These are phyloP conservation scores for Chlorophyllum brunneum DNA, from an alignment of 768 basidiomycete genomes.

Conservation along the genomic window DNA sequence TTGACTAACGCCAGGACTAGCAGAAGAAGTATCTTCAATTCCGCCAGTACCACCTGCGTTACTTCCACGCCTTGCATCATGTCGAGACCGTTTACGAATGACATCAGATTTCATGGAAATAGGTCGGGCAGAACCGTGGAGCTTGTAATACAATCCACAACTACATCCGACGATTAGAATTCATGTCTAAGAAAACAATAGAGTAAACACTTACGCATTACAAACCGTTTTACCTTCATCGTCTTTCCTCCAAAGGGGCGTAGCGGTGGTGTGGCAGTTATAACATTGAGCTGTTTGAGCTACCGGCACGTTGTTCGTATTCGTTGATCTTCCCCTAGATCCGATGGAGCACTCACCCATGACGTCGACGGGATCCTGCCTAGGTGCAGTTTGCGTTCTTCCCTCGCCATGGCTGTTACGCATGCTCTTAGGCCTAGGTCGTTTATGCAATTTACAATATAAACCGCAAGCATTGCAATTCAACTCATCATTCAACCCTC, in stretches of 20 bases:
- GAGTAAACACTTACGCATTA: constrained; percentile 65
- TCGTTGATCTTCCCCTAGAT: constrained; percentile 11
- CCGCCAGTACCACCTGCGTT: constrained; percentile 24
- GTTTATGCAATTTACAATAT: constrained; percentile 89
- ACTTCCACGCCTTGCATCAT: constrained; percentile 69
- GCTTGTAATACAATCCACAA: constrained; percentile 81
- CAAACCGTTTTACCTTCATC: constrained; percentile 90
- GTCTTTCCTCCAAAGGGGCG: constrained; percentile 87
- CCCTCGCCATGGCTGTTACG: constrained; percentile 72
- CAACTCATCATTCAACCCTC: constrained; percentile 82
- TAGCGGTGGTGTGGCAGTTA: constrained; percentile 87
- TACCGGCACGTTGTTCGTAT: constrained; percentile 19
- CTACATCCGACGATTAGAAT: constrained; percentile 31
- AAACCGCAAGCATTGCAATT: constrained; percentile 89
- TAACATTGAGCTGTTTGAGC: constrained; percentile 69
- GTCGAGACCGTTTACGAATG: constrained; percentile 82
- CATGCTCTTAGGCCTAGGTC: constrained; percentile 87
- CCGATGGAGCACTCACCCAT: constrained; percentile 47
- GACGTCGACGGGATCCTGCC: constrained; percentile 70
- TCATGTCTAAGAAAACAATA: constrained; percentile 7
- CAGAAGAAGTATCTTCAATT: constrained; percentile 67
- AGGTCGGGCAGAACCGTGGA: constrained; percentile 81
- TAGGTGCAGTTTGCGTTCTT: constrained; percentile 57
- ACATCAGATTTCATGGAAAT: constrained; percentile 92
- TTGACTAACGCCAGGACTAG: constrained; percentile 69